Evolutionary conservation across 805 yeast species (phyloP).

Genomic region (Metschnikowia lachancei): DNA sequence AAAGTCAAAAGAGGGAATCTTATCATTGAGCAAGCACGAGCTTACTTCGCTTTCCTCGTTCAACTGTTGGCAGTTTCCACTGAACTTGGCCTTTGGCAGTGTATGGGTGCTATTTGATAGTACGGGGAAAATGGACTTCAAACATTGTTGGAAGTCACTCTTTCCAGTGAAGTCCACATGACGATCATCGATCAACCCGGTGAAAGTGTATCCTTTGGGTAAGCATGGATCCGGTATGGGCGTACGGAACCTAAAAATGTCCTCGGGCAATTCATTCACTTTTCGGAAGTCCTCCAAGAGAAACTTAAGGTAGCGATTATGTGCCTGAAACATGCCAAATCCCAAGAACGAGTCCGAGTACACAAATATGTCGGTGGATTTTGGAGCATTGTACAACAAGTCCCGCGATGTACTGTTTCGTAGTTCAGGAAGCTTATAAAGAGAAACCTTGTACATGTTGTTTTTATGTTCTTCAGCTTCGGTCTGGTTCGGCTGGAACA

Average conservation of each 20-base stretch:
- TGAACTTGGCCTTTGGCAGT: conserved; percentile 18
- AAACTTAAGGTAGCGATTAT: conserved; percentile 41
- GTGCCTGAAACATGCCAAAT: conserved; percentile 59
- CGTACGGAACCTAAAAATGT: conserved; percentile 20
- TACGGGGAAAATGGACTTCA: conserved; percentile 46
- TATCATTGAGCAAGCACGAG: conserved; percentile 52
- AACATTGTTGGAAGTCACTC: conserved; percentile 51
- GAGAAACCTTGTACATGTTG: conserved; percentile 44
- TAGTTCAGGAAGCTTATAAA: conserved; percentile 33
- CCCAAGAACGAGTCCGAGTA: conserved; percentile 59
- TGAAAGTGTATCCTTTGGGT: conserved; percentile 44
- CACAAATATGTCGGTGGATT: conserved; percentile 37
- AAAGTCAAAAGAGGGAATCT: conserved; percentile 56
- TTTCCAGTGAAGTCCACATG: conserved; percentile 46
- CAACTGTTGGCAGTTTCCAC: conserved; percentile 32
- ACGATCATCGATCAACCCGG: conserved; percentile 24
- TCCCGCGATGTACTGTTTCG: conserved; percentile 14
- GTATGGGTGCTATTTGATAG: conserved; percentile 34
- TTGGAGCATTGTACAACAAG: conserved; percentile 16
- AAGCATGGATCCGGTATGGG: conserved; percentile 56
- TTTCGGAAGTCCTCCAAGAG: conserved; percentile 27
- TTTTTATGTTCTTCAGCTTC: conserved; percentile 46
- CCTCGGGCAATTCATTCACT: conserved; percentile 17
- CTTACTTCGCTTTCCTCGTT: conserved; percentile 32
- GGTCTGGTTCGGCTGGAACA: conserved; percentile 54